phyloP scores from a whole-genome alignment of 2,329 filamentous ascomycete species.

The Colletotrichum sp. region DNA sequence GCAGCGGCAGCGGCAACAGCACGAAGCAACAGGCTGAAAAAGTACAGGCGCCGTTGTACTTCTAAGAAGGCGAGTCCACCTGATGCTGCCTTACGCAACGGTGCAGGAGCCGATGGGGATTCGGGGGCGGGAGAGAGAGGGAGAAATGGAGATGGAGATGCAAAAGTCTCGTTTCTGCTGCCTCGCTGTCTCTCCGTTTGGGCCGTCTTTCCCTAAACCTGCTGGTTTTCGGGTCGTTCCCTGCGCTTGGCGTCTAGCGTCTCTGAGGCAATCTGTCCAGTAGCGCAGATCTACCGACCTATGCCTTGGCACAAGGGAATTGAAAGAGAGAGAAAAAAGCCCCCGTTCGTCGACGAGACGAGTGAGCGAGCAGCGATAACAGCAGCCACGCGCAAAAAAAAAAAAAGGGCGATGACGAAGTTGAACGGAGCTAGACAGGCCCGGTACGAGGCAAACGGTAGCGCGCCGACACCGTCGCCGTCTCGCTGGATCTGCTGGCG shows the following conservation, averaged over 20 bases:
- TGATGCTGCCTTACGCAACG: background rate
- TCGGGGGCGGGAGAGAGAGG: background rate
- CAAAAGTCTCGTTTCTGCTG: background rate
- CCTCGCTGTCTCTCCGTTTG: background rate
- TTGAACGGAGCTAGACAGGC: background rate
- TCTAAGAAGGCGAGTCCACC: background rate
- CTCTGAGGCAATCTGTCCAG: conserved; percentile 12
- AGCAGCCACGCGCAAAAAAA: background rate
- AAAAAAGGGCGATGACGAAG: conserved; percentile 13
- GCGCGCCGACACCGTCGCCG: background rate
- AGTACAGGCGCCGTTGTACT: background rate
- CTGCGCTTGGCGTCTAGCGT: background rate
- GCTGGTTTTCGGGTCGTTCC: background rate
- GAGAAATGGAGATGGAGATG: background rate
- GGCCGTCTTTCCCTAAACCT: background rate
- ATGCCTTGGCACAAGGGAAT: conserved; percentile 7
- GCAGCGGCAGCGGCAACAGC: background rate
- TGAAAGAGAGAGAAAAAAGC: background rate
- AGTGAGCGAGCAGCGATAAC: background rate
- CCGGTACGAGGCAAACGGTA: background rate
- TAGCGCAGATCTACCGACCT: conserved; percentile 11
- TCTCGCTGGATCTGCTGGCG: background rate
- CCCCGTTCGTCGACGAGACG: background rate
- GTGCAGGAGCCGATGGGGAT: conserved; percentile 3
- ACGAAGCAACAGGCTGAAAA: background rate